Evolutionary conservation across 768 basidiomycete species (phyloP), one percentile per base, ranked within the genome.

Genomic region (Boletales sp.): DNA sequence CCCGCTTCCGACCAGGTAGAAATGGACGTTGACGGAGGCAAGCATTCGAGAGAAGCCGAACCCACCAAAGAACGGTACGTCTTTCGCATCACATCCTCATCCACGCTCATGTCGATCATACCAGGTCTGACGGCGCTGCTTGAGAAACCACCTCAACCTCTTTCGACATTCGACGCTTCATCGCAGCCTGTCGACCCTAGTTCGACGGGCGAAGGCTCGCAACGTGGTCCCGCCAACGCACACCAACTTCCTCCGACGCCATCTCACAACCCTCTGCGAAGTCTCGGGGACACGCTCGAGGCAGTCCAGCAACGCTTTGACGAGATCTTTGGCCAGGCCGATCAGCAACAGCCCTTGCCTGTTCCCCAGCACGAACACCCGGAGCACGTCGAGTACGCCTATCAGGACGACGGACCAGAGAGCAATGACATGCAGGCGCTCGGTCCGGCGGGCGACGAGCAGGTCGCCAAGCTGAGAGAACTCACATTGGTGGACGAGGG

Each of bases 351-450:
- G 8, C 53, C 65, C 29, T 64, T 68, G 3, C 68, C 65, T 44
- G 53, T 62, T 17, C 71, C 73, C 37, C 72, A 78, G 34, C 64
- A 70, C 0, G 67, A 61, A 10, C 66, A 68, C 14, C 60, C 72
- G 3, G 70, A 78, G 8, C 80, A 83, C 55, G 66, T 97, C 13
- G 90, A 97, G 65, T 92, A 95, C 67, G 51, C 50, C 2, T 56
- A 56, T 69, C 89, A 36, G 76, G 76, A 48, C 80, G 56, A 87
- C 2, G 84, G 84, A 35, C 84, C 87, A 42, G 74, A 71, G 27
- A 82, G 80, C 52, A 72, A 86, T 47, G 80, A 86, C 31, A 88
- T 88, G 82, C 92, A 95, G 68, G 92, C 94, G 1, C 78, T 98
- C 18, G 95, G 92, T 7, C 83, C 91, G 1, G 86, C 94, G 3